Percentiles rank a stretch among this genome's conserved stretches.
Conservation (phyloP, 2,329 filamentous ascomycete species). For the Proliferodiscus dingleyae region DNA sequence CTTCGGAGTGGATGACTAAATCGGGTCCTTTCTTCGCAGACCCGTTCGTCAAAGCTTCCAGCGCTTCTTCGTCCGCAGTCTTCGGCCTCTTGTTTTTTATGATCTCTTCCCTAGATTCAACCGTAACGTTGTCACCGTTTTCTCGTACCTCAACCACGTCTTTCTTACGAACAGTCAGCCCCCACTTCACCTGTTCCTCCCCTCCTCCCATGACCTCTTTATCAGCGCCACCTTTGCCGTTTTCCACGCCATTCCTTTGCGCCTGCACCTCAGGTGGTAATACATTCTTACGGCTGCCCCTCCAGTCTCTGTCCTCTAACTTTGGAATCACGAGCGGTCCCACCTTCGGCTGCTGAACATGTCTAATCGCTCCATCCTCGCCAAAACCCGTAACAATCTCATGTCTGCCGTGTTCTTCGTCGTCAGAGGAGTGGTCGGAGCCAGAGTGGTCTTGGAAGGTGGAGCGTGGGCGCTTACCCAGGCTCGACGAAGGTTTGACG, state of each 20-base stretch:
- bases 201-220: constrained; percentile 35
- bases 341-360: constrained; percentile 26
- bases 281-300: constrained; percentile 49
- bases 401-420: constrained; percentile 35
- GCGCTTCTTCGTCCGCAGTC: constrained; percentile 58
- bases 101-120: constrained; percentile 18
- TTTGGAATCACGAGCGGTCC: constrained; percentile 51
- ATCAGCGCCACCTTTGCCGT: constrained; percentile 31
- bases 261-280: constrained; percentile 51
- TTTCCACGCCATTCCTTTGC: constrained; percentile 35
- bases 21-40: constrained; percentile 41
- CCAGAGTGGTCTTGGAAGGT: constrained; percentile 60
- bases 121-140: constrained; percentile 22
- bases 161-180: constrained; percentile 42
- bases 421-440: constrained; percentile 49
- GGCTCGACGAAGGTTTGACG: constrained; percentile 24
- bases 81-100: constrained; percentile 20
- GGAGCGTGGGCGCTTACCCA: constrained; percentile 39
- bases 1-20: constrained; percentile 56
- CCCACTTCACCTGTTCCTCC: constrained; percentile 38
- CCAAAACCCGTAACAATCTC: constrained; percentile 49
- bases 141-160: constrained; percentile 19
- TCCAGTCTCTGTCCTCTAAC: constrained; percentile 59
- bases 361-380: constrained; percentile 38
- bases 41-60: constrained; percentile 59